Evolutionary conservation across 2,329 filamentous ascomycete genomes (phyloP).

Genomic region (Aspergillus quadrilineatus): DNA sequence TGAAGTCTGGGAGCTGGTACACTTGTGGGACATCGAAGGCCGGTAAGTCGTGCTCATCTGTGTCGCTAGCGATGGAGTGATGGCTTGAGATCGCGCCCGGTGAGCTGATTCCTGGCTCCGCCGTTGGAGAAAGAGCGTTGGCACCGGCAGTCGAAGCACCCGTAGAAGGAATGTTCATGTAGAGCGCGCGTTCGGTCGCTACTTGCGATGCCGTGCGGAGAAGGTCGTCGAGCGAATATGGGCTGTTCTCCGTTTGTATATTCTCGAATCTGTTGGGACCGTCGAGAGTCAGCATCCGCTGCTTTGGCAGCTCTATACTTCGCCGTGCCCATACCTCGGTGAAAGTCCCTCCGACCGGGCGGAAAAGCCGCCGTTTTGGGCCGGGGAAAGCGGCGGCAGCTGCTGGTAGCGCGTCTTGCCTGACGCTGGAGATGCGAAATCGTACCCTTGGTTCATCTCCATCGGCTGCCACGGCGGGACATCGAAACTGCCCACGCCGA

Average conservation of each 20-base stretch:
- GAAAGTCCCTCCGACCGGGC: background rate
- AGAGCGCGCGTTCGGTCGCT: slow-evolving; percentile 25
- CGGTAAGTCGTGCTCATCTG: slow-evolving; percentile 22
- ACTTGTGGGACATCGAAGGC: slow-evolving; percentile 12
- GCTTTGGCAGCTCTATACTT: background rate
- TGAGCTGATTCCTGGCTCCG: slow-evolving; percentile 24
- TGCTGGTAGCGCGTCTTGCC: slow-evolving; percentile 4
- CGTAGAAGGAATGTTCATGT: slow-evolving; percentile 21
- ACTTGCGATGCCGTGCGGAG: slow-evolving; percentile 22
- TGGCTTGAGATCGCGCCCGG: slow-evolving; percentile 21
- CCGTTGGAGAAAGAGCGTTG: slow-evolving; percentile 17
- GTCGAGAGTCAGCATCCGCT: background rate
- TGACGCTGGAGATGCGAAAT: background rate
- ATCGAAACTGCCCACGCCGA: slow-evolving; percentile 13
- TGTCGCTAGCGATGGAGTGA: slow-evolving; percentile 22
- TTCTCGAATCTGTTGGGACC: slow-evolving; percentile 1
- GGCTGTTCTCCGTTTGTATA: background rate
- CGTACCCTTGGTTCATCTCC: slow-evolving; percentile 2
- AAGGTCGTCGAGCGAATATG: slow-evolving; percentile 15
- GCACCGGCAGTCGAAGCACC: background rate
- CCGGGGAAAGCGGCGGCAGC: background rate
- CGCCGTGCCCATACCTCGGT: slow-evolving; percentile 5
- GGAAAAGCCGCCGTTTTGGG: background rate
- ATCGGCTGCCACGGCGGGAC: slow-evolving; percentile 3
- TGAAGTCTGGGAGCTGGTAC: slow-evolving; percentile 13